phyloP scores from a whole-genome alignment of 2,329 filamentous ascomycete species.

The Didymella keratinophila region DNA sequence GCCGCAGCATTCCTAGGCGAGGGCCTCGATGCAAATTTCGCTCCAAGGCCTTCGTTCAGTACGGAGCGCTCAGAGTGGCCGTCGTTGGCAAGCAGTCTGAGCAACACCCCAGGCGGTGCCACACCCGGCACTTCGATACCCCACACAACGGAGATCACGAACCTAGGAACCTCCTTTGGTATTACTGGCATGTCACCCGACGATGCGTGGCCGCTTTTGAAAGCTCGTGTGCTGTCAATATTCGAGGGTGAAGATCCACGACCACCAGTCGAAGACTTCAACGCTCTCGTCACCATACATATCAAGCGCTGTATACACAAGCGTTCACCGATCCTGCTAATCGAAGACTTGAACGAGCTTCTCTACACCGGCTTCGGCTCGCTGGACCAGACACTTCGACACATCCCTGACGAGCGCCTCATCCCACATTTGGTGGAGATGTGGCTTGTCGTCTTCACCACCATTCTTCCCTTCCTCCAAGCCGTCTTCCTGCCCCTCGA shows the following conservation, averaged over 20 bases:
- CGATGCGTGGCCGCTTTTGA: constrained; percentile 83
- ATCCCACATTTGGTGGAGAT: constrained; percentile 90
- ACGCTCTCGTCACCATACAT: constrained; percentile 79
- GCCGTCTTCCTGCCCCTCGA: constrained; percentile 94
- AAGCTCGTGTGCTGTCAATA: constrained; percentile 76
- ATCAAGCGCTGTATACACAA: constrained; percentile 80
- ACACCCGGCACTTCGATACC: constrained; percentile 41
- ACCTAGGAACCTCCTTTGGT: constrained; percentile 57
- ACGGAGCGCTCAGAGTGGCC: constrained; percentile 51
- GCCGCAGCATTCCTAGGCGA: constrained; percentile 50
- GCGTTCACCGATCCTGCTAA: constrained; percentile 71
- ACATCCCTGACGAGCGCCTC: constrained; percentile 83
- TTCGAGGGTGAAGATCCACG: constrained; percentile 83
- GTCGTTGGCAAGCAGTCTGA: constrained; percentile 32
- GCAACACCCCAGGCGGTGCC: constrained; percentile 32
- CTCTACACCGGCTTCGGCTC: constrained; percentile 83
- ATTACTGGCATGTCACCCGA: constrained; percentile 63
- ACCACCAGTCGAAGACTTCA: constrained; percentile 84
- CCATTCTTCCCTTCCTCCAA: constrained; percentile 90
- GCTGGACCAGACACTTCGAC: constrained; percentile 81
- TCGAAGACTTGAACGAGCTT: constrained; percentile 80
- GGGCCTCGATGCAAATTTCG: constrained; percentile 43
- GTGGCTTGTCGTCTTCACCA: constrained; percentile 92
- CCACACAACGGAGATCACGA: constrained; percentile 52
- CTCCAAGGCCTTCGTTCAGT: constrained; percentile 51